These are phyloP conservation scores for Suillus brevipes DNA, from an alignment of 768 basidiomycete genomes.

Conservation along the genomic window DNA sequence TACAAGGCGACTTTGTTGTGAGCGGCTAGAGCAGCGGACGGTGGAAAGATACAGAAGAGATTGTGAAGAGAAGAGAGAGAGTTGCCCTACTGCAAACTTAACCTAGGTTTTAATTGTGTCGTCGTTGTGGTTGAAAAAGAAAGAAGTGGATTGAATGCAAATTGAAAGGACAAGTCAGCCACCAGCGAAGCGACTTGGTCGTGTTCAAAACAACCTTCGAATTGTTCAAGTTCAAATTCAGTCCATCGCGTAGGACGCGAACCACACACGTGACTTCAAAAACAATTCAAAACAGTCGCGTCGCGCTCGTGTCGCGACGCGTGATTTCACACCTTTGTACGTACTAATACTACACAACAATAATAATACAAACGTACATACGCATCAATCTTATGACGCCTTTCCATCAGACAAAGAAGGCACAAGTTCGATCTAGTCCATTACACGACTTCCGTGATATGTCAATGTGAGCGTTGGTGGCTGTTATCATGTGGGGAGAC, in stretches of 20 bases:
- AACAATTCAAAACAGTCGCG: slow-evolving; percentile 39
- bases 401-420: slow-evolving; percentile 11
- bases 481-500: background rate
- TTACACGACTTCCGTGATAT: background rate
- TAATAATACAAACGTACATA: background rate
- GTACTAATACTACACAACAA: background rate
- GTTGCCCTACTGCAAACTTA: slow-evolving; percentile 20
- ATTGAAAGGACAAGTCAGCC: slow-evolving; percentile 33
- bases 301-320: slow-evolving; percentile 26
- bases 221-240: slow-evolving; percentile 21
- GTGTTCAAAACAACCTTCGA: slow-evolving; percentile 21
- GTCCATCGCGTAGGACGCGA: slow-evolving; percentile 37
- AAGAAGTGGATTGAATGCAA: slow-evolving; percentile 17
- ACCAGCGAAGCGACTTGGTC: slow-evolving; percentile 26
- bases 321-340: slow-evolving; percentile 7
- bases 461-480: background rate
- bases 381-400: background rate
- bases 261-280: slow-evolving; percentile 39
- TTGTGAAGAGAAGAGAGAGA: slow-evolving; percentile 36
- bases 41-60: slow-evolving; percentile 24
- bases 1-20: slow-evolving; percentile 22
- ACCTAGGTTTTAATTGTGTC: slow-evolving; percentile 26
- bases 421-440: background rate
- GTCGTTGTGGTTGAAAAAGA: slow-evolving; percentile 26
- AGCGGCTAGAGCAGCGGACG: slow-evolving; percentile 14